A percentile compares a stretch with the other conserved stretches of the same genome.
phyloP scores from a whole-genome alignment of 2,329 filamentous ascomycete species.

The Epichloe hybrida region DNA sequence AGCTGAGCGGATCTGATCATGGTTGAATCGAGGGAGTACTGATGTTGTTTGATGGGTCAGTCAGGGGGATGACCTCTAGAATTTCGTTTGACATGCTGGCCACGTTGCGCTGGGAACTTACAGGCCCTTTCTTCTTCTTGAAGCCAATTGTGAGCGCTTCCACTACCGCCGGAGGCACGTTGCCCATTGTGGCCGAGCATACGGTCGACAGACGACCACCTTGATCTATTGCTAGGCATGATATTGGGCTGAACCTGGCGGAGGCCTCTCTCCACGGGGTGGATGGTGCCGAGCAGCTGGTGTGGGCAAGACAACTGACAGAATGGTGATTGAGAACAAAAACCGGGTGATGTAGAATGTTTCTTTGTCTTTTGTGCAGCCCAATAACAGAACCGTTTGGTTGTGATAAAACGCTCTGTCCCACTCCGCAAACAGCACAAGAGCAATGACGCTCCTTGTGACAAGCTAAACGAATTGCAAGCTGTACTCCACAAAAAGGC shows the following conservation, averaged over 20 bases:
- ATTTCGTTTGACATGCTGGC: not conserved
- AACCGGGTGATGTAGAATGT: too few species aligned
- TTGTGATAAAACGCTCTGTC: not conserved
- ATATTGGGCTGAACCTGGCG: not conserved
- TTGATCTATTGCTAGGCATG: conserved; percentile 10
- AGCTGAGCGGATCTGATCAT: conserved; percentile 47
- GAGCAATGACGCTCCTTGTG: not conserved
- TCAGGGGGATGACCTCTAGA: not conserved
- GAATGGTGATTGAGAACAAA: too few species aligned
- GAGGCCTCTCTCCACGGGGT: not conserved
- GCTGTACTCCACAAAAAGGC: not conserved
- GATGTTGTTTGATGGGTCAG: not conserved
- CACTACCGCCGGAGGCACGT: conserved; percentile 8
- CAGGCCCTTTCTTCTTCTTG: conserved; percentile 31
- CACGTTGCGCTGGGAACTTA: conserved; percentile 16
- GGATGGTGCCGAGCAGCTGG: not conserved
- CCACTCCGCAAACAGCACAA: not conserved
- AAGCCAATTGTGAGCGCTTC: conserved; percentile 21
- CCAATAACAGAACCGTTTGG: too few species aligned
- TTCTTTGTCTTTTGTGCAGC: too few species aligned
- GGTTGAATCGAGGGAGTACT: conserved; percentile 54
- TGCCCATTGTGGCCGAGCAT: conserved; percentile 14
- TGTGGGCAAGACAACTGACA: not conserved
- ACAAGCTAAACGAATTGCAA: not conserved
- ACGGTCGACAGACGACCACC: conserved; percentile 19